Percentiles rank a stretch among this genome's conserved stretches.
These are phyloP conservation scores for Heimioporus sp. DNA, from an alignment of 768 basidiomycete genomes.

Conservation along the genomic window DNA sequence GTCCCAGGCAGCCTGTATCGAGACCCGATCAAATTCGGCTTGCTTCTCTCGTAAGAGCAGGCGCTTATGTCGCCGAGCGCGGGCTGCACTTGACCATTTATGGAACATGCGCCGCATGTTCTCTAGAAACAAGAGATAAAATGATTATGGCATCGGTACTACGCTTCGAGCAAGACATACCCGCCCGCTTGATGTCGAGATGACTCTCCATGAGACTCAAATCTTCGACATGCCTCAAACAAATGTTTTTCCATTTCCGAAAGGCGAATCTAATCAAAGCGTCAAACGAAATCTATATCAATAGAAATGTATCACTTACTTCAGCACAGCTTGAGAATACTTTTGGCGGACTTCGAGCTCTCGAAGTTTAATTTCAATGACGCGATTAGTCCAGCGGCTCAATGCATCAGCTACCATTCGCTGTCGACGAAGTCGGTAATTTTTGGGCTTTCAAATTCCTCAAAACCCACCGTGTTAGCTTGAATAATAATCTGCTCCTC, in stretches of 20 bases:
- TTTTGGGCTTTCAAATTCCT: neutral
- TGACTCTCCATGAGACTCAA: conserved; percentile 83
- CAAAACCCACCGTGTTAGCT: conserved; percentile 38
- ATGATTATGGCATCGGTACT: conserved; percentile 1
- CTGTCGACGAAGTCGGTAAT: conserved; percentile 33
- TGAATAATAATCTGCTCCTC: conserved; percentile 42
- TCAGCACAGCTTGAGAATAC: conserved; percentile 35
- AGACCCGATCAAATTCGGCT: conserved; percentile 53
- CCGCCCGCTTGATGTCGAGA: conserved; percentile 76
- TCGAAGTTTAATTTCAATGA: conserved; percentile 70
- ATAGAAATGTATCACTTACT: conserved; percentile 27
- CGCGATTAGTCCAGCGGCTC: conserved; percentile 65
- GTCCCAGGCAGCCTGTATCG: conserved; percentile 64
- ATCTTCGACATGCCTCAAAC: conserved; percentile 64
- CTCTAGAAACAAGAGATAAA: conserved; percentile 41
- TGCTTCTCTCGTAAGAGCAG: conserved; percentile 58
- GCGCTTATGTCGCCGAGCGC: conserved; percentile 60
- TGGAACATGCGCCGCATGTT: conserved; percentile 63
- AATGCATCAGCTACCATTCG: conserved; percentile 49
- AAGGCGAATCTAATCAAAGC: conserved; percentile 49
- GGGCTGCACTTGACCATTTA: conserved; percentile 64
- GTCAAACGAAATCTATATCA: conserved; percentile 15
- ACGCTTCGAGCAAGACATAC: conserved; percentile 34
- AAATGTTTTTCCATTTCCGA: conserved; percentile 65
- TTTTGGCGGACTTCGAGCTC: conserved; percentile 63